phyloP scores from a whole-genome alignment of 306 rosid species.

The Biancaea sappan region DNA sequence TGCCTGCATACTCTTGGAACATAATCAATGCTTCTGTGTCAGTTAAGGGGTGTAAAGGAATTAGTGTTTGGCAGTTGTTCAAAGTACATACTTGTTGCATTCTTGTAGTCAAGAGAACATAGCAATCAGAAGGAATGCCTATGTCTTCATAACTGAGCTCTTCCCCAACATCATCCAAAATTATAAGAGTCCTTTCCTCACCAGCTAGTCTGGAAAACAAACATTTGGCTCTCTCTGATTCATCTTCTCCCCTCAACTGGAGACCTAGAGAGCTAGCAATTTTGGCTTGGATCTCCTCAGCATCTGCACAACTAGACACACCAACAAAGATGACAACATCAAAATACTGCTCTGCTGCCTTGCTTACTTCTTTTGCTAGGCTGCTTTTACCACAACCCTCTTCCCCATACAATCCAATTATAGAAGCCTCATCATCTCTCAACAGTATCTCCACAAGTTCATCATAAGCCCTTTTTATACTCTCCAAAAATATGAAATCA shows the following conservation, averaged over 20 bases:
- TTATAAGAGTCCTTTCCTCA: background rate
- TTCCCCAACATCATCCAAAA: conserved; percentile 32
- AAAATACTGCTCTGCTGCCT: background rate
- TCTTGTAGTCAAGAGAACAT: conserved; percentile 26
- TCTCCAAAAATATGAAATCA: no score
- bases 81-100: fast-evolving
- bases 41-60: background rate
- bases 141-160: background rate
- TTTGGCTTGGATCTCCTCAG: conserved; percentile 1
- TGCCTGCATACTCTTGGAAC: conserved; percentile 4
- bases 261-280: background rate
- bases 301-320: background rate
- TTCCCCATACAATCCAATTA: conserved; percentile 31
- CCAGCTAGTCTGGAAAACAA: background rate
- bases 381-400: conserved; percentile 35
- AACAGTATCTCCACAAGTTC: background rate
- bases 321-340: conserved; percentile 13
- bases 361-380: background rate
- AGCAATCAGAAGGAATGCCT: conserved; percentile 28
- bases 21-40: conserved; percentile 20
- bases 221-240: background rate
- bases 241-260: background rate
- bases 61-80: conserved; percentile 11
- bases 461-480: no score
- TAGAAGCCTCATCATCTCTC: background rate